Base-by-base conservation (phyloP, 805 yeast species). In the Candida pseudofarinosa region DNA sequence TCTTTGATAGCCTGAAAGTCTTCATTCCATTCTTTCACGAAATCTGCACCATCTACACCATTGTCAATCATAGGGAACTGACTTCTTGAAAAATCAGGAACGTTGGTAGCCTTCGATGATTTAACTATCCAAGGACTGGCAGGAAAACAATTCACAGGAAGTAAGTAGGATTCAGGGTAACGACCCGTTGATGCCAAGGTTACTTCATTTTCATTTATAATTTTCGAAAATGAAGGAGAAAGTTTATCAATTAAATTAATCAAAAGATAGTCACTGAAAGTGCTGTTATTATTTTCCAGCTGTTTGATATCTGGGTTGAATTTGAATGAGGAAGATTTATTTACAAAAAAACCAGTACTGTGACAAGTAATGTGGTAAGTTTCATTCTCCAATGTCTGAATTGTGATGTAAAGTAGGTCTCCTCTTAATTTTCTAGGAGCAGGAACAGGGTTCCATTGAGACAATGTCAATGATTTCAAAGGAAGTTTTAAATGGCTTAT, bases 401-500 rank as follows among this genome's bases (percentile, higher is more conserved):
- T 71, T 43, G 78, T 78, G 55, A 93, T 69, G 62, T 91, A 91
- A 44, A 85, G 69, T 53, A 90, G 70, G 56, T 90, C 96, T 19
- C 98, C 98, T 58, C 74, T 76, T 37, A 73, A 50, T 52, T 69
- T 76, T 58, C 76, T 79, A 40, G 71, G 65, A 14, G 83, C 69
- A 23, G 91, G 83, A 12, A 88, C 88, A 3, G 97, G 96, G 50
- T 86, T 83, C 93, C 96, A 91, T 41, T 79, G 77, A 12, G 96
- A 86, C 39, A 88, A 60, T 41, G 68, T 58, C 38, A 80, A 63
- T 0, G 77, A 67, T 50, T 73, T 77, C 47, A 93, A 65, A 6
- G 91, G 85, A 16, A 74, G 67, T 31, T 60, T 54, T 39, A 71
- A 51, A 35, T 54, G 45, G 28, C 50, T 50, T 35, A 55, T 55